Evolutionary conservation across 805 yeast species (phyloP).

Genomic region (Priceomyces medius): DNA sequence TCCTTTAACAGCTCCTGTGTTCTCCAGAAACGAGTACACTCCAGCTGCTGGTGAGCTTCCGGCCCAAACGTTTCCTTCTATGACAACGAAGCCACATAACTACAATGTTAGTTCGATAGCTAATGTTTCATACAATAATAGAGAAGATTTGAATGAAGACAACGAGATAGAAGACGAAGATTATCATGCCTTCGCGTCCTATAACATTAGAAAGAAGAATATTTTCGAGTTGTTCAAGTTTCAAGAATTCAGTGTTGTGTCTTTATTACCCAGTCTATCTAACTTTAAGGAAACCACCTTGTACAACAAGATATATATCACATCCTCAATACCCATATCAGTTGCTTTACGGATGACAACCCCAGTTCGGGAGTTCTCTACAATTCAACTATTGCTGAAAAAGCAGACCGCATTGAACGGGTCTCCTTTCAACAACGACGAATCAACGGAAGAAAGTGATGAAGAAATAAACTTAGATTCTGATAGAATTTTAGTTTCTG

Average conservation of each 20-base stretch:
- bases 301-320: constrained; percentile 12
- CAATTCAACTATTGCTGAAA: constrained; percentile 7
- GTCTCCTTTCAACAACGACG: not conserved
- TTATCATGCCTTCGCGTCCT: not conserved
- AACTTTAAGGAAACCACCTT: constrained; percentile 11
- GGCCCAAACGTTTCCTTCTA: not conserved
- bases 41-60: not conserved
- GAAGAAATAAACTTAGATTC: constrained; percentile 15
- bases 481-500: constrained; percentile 12
- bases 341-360: constrained; percentile 26
- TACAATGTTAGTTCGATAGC: not conserved
- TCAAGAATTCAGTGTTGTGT: constrained; percentile 3
- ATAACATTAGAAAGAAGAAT: not conserved
- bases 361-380: constrained; percentile 32
- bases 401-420: constrained; percentile 3
- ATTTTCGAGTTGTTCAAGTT: not conserved
- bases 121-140: not conserved
- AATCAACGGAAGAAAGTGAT: constrained; percentile 4
- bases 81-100: not conserved
- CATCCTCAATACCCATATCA: constrained; percentile 23
- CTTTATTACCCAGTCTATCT: constrained; percentile 17
- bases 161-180: not conserved
- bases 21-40: not conserved
- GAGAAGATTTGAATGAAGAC: not conserved
- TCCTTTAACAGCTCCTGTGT: constrained; percentile 13